Evolutionary conservation across 2,329 filamentous ascomycete genomes (phyloP), one percentile per base, ranked within the genome.

Genomic region (Pezicula carpinea): DNA sequence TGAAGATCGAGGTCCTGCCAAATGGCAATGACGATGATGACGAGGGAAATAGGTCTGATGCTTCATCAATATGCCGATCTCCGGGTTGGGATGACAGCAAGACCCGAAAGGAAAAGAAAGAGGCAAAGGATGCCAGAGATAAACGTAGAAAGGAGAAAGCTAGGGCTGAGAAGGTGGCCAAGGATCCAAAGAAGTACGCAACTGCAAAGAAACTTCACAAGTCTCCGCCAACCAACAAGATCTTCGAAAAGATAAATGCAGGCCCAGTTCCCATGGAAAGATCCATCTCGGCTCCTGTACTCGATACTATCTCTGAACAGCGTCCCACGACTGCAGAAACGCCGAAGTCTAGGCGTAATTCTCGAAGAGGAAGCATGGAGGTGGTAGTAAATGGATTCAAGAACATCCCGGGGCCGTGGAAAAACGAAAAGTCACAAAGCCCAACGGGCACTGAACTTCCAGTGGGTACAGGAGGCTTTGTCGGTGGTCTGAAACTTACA

Each of bases 31-130:
- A 53, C 7, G 38, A 50, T 17, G 51, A 52, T 11, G 26, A 29
- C 13, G 26, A 29, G 10, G 26, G 26, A 29, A 29, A 29, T 29
- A 11, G 26, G 5, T 60, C 61, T 14, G 59, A 59, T 32, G 45
- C 44, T n/a, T 63, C 62, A 5, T 63, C 60, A 0, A 77, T 82
- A 45, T 83, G 80, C 51, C 76, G 80, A 46, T 83, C 80, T 1
- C 80, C 80, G 2, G 80, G 73, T 46, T 83, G 80, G 80, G 78
- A 81, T 52, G 73, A 76, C 18, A 77, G 77, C 54, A 70, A 71
- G 3, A 70, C 73, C 17, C 65, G 61, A 47, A 72, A 67, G 44
- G 72, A 66, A 53, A 72, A 72, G 41, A 69, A 72, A 49, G 65
- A 70, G 40, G 64, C 64, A 63, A 38, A 66, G 62, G 53, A 68